phyloP scores from a whole-genome alignment of 2,329 filamentous ascomycete genomes.

The Fusarium drepaniforme region DNA sequence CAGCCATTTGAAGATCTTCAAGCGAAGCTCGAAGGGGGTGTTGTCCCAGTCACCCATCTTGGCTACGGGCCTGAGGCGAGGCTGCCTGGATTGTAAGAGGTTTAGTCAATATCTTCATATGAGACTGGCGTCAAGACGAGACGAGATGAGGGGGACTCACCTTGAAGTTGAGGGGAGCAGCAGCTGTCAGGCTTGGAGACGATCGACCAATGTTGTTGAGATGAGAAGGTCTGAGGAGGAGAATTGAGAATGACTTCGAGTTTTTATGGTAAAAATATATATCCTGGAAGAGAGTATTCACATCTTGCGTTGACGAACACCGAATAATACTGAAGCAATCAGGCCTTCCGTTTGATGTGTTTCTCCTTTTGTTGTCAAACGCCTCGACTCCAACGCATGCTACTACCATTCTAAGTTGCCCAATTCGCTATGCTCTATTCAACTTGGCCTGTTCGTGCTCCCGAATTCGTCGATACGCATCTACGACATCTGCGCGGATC shows the following conservation, averaged over 20 bases:
- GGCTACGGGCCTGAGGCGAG: neutral
- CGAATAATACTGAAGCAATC: neutral
- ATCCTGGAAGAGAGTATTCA: neutral
- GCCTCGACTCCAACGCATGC: neutral
- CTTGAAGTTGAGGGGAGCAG: neutral
- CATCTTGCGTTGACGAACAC: neutral
- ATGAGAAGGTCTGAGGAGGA: neutral
- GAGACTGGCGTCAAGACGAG: too few species aligned
- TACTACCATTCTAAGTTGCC: slow-evolving; percentile 12
- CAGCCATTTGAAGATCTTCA: neutral
- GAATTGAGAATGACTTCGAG: neutral
- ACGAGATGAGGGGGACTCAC: neutral
- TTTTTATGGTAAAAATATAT: neutral
- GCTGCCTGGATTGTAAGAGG: too few species aligned
- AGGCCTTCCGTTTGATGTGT: neutral
- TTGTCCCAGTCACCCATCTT: neutral
- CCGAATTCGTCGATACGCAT: slow-evolving; percentile 54
- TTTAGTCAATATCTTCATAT: neutral
- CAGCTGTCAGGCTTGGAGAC: neutral
- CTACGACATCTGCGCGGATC: slow-evolving; percentile 51
- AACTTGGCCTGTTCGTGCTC: slow-evolving; percentile 54
- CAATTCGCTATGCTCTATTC: slow-evolving; percentile 11
- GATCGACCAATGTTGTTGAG: neutral
- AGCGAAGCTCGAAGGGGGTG: neutral
- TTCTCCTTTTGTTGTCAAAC: neutral